phyloP scores from a whole-genome alignment of 306 rosid species.

The Gynostemma pentaphyllum region DNA sequence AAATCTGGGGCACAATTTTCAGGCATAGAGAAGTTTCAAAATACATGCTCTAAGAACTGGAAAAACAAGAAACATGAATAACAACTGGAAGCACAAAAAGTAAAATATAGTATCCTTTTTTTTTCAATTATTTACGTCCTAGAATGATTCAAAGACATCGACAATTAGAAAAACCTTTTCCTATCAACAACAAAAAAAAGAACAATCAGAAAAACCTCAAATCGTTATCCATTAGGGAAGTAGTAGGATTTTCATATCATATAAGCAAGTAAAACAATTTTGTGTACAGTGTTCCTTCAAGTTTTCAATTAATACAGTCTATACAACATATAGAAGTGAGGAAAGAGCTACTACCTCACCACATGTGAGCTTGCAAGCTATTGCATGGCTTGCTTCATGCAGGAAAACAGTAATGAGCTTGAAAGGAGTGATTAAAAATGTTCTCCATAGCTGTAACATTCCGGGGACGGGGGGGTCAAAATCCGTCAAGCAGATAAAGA shows the following conservation, averaged over 20 bases:
- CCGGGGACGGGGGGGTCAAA: neutral
- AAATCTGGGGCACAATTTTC: too few relatives aligned
- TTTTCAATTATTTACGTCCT: neutral
- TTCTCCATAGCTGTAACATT: conserved; percentile 76
- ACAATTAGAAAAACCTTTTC: too few relatives aligned
- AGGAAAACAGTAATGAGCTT: conserved; percentile 95
- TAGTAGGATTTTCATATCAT: neutral
- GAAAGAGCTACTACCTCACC: conserved; percentile 46
- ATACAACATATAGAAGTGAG: conserved; percentile 4
- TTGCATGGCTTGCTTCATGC: conserved; percentile 90
- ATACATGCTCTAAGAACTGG: too few relatives aligned
- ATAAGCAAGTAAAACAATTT: neutral
- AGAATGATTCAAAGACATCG: too few relatives aligned
- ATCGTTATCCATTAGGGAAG: neutral
- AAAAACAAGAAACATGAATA: too few relatives aligned
- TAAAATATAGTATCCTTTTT: too few relatives aligned
- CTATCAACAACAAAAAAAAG: neutral
- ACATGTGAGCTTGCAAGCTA: conserved; percentile 92
- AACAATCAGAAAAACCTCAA: neutral
- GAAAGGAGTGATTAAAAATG: conserved; percentile 72
- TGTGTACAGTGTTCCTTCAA: neutral
- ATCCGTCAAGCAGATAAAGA: neutral
- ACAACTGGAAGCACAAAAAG: too few relatives aligned
- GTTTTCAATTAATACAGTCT: neutral
- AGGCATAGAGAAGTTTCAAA: too few relatives aligned